Evolutionary conservation across 83 land plant species (phyloP), one percentile per base, ranked within the genome.

Genomic region (Picea mariana): DNA sequence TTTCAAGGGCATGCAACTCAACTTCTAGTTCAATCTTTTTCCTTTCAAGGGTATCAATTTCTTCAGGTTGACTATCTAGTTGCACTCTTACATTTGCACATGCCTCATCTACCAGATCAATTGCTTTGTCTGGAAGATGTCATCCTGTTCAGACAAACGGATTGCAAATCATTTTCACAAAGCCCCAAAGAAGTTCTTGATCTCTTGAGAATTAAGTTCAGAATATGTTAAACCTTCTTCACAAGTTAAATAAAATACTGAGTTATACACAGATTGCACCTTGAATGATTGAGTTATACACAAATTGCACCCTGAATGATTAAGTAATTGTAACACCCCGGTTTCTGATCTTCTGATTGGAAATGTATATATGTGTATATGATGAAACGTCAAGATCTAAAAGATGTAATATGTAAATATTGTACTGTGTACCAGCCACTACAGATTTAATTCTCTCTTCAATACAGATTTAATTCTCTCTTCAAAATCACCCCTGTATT

Each of bases 401-500:
- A 31, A 31, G 34, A 31, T 31, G 34, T 31, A 31, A 31, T 31
- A 31, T 31, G 1, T 31, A 31, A 31, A 31, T 31, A 31, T 31
- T 31, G 34, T 31, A 31, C 34, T n/a, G n/a, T n/a, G n/a, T n/a
- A n/a, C n/a, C n/a, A n/a, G n/a, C n/a, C n/a, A n/a, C n/a, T n/a
- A n/a, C n/a, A n/a, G n/a, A n/a, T n/a, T n/a, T n/a, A n/a, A n/a
- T n/a, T n/a, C n/a, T n/a, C n/a, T n/a, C n/a, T 97, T 97, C 64
- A 97, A 80, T 1, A 97, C 97, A 82, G 97, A 98, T 83, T 97
- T 97, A 77, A 97, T 81, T 82, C 99, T 86, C 77, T 95, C 97
- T 87, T 97, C 98, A 82, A 95, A 95, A 52, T 95, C 98, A 79
- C 99, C 99, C 49, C 97, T 91, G 78, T 80, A 97, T 80, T 95